phyloP scores from a whole-genome alignment of 2,329 filamentous ascomycete species.

The Epichloe sp. region DNA sequence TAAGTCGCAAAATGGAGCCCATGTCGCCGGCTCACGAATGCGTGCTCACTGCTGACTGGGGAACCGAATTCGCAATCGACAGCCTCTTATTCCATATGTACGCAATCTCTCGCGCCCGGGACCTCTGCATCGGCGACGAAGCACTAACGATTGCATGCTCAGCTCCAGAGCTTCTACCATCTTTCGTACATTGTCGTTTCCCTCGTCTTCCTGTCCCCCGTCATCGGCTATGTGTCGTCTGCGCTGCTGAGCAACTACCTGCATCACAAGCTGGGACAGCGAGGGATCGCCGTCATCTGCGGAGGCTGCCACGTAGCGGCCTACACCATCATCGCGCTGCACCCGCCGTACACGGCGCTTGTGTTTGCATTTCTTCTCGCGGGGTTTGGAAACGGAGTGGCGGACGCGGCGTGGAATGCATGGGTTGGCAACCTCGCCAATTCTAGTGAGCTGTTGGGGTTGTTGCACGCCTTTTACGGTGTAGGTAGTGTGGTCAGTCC shows the following conservation, averaged over 20 bases:
- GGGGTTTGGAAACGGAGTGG: conserved; percentile 54
- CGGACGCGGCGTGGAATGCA: conserved; percentile 37
- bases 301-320: conserved; percentile 48
- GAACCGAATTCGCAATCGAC: background rate
- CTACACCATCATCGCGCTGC: conserved; percentile 44
- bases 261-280: conserved; percentile 48
- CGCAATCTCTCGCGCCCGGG: conserved; percentile 5
- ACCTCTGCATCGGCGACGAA: too few species aligned
- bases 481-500: conserved; percentile 56
- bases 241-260: conserved; percentile 48
- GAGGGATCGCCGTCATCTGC: conserved; percentile 51
- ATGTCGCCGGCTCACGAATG: background rate
- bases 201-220: conserved; percentile 49
- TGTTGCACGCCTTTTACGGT: conserved; percentile 53
- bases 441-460: conserved; percentile 52
- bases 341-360: conserved; percentile 52
- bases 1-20: conserved; percentile 19
- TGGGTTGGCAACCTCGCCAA: conserved; percentile 53
- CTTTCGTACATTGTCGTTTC: conserved; percentile 48
- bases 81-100: conserved; percentile 40
- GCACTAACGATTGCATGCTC: background rate
- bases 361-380: conserved; percentile 49
- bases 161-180: conserved; percentile 49
- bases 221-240: conserved; percentile 48
- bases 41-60: conserved; percentile 5